phyloP scores from a whole-genome alignment of 2,329 filamentous ascomycete species.

The Aschersonia sp. region DNA sequence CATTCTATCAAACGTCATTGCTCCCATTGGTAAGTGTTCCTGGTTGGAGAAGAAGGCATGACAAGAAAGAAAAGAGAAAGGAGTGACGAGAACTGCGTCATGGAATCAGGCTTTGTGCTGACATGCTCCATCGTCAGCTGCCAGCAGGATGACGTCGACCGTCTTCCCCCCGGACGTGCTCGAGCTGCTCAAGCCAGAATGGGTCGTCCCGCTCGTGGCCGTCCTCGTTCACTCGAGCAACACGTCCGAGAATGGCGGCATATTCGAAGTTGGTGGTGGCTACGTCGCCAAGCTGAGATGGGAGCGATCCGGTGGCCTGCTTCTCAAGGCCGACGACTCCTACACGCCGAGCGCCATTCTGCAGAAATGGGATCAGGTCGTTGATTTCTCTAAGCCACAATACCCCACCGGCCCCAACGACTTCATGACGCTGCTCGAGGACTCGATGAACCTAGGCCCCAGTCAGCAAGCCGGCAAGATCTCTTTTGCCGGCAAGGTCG shows the following conservation, averaged over 20 bases:
- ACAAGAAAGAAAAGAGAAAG: no score
- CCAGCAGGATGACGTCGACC: constrained; percentile 89
- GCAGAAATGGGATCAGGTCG: constrained; percentile 78
- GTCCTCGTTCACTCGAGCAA: constrained; percentile 78
- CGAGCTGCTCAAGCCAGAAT: constrained; percentile 75
- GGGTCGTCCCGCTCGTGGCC: constrained; percentile 88
- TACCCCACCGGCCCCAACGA: constrained; percentile 78
- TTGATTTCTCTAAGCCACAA: constrained; percentile 67
- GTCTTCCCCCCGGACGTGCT: constrained; percentile 91
- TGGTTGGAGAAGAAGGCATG: not conserved
- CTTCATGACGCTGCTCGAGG: constrained; percentile 74
- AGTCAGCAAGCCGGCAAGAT: constrained; percentile 61
- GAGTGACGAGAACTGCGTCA: no score
- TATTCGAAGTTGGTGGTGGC: constrained; percentile 89
- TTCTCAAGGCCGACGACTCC: constrained; percentile 76
- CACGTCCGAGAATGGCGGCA: constrained; percentile 67
- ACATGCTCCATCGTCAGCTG: constrained; percentile 37
- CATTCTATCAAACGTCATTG: constrained; percentile 89
- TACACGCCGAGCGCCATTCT: constrained; percentile 82
- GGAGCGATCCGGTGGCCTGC: constrained; percentile 80
- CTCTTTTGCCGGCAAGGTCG: constrained; percentile 74
- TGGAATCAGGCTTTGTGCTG: not conserved
- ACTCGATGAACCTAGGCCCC: constrained; percentile 62
- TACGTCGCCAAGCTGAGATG: constrained; percentile 88
- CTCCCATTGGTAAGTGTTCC: constrained; percentile 51